phyloP scores from a whole-genome alignment of 2,329 filamentous ascomycete species.

The Clarireedia homoeocarpa region DNA sequence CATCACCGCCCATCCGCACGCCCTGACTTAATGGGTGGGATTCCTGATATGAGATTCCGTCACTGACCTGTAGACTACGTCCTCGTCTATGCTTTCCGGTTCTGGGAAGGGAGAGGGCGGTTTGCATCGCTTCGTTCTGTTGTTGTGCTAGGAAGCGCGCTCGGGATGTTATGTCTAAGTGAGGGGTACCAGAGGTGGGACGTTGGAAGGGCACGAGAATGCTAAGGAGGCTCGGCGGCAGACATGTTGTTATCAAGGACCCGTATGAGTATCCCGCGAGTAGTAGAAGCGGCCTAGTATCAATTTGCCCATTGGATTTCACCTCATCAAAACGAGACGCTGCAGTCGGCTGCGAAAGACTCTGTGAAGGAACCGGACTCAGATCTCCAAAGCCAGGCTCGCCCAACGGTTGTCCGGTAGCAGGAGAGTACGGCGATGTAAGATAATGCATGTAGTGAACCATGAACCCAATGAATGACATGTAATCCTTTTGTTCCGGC shows the following conservation, averaged over 20 bases:
- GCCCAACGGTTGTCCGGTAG: conserved; percentile 7
- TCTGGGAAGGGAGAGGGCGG: conserved; percentile 14
- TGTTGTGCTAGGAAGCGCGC: conserved; percentile 61
- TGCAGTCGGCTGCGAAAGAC: conserved; percentile 11
- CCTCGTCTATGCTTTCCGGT: conserved; percentile 10
- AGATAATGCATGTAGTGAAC: conserved; percentile 59
- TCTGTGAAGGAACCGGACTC: conserved; percentile 22
- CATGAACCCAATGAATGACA: conserved; percentile 73
- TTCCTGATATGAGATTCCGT: conserved; percentile 15
- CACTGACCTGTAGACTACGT: conserved; percentile 14
- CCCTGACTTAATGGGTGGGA: conserved; percentile 17
- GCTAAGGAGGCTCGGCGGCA: conserved; percentile 46
- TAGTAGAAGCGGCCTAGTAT: conserved; percentile 37
- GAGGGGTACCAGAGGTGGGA: conserved; percentile 47
- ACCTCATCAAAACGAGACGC: not conserved
- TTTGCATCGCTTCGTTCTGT: conserved; percentile 37
- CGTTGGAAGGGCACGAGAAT: conserved; percentile 47
- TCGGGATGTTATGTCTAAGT: conserved; percentile 61
- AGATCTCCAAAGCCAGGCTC: conserved; percentile 16
- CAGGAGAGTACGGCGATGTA: not conserved
- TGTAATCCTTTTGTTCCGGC: conserved; percentile 75
- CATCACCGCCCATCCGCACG: conserved; percentile 27
- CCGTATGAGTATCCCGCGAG: conserved; percentile 88
- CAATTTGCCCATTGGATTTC: not conserved
- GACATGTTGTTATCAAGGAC: conserved; percentile 66